Conservation (phyloP, 176 grass and related monocot genomes). For the Thalia dealbata region DNA sequence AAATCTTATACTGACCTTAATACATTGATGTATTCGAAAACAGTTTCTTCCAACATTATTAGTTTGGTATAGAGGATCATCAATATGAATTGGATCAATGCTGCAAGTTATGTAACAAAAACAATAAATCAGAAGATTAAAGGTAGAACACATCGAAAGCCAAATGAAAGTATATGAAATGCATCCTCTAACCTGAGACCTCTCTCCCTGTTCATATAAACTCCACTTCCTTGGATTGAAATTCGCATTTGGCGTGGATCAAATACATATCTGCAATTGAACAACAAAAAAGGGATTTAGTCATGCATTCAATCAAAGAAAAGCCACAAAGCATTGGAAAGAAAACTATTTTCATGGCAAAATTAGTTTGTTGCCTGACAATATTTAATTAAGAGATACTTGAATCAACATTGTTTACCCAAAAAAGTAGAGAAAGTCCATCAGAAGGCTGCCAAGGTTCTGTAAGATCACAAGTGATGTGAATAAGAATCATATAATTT, state of each 20-base stretch:
- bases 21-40: conserved; percentile 98
- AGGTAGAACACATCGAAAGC: conserved; percentile 4
- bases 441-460: conserved; percentile 97
- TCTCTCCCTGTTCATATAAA: conserved; percentile 96
- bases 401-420: conserved; percentile 47
- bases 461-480: conserved; percentile 26
- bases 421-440: conserved; percentile 98
- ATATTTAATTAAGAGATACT: neutral
- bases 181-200: conserved; percentile 58
- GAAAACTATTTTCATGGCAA: neutral
- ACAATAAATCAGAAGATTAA: conserved; percentile 5
- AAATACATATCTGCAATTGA: conserved; percentile 75
- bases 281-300: conserved; percentile 7
- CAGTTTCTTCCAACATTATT: conserved; percentile 98
- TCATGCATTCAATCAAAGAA: neutral
- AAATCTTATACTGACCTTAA: conserved; percentile 53
- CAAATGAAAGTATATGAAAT: conserved; percentile 1
- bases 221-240: conserved; percentile 90
- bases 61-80: conserved; percentile 76
- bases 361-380: neutral
- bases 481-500: neutral
- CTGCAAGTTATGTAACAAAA: conserved; percentile 33
- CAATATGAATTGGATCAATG: conserved; percentile 97
- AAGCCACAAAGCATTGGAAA: neutral
- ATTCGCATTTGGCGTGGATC: conserved; percentile 97